These are phyloP conservation scores for Prunus persica DNA, from an alignment of 306 rosid genomes.

Conservation along the genomic window DNA sequence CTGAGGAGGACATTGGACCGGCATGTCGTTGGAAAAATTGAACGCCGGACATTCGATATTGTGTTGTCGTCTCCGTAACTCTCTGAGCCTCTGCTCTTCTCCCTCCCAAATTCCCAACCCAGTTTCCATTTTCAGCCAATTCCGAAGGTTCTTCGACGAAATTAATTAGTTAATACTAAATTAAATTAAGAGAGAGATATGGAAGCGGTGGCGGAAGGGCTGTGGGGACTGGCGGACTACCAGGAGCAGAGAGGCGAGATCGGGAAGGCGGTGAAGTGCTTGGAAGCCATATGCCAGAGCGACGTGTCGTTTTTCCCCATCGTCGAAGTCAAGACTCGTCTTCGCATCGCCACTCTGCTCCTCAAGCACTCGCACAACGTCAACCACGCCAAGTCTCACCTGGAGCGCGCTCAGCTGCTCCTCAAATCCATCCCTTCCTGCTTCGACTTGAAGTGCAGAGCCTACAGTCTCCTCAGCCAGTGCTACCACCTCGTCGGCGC, in stretches of 20 bases:
- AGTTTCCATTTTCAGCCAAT: not conserved
- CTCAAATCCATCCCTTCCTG: slow-evolving; percentile 79
- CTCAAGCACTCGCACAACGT: slow-evolving; percentile 81
- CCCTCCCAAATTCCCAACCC: not conserved
- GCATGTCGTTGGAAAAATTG: not conserved
- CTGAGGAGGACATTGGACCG: not conserved
- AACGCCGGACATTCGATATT: not conserved
- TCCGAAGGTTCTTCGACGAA: not conserved
- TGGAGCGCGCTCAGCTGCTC: slow-evolving; percentile 86
- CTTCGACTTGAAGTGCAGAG: slow-evolving; percentile 83
- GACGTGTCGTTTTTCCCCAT: slow-evolving; percentile 79
- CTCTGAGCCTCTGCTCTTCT: not conserved
- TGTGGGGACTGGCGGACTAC: slow-evolving; percentile 80
- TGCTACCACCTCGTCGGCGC: slow-evolving; percentile 93
- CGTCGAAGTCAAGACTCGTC: slow-evolving; percentile 90
- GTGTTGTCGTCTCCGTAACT: not conserved
- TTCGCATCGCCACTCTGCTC: slow-evolving; percentile 82
- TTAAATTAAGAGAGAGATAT: slow-evolving; percentile 18
- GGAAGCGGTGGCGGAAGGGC: slow-evolving; percentile 93
- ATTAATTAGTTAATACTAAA: not conserved
- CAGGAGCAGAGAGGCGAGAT: slow-evolving; percentile 73
- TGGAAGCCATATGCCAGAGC: slow-evolving; percentile 90
- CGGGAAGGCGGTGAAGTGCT: slow-evolving; percentile 75
- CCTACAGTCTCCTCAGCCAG: slow-evolving; percentile 82
- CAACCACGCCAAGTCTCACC: slow-evolving; percentile 81